Base-by-base conservation (phyloP, 2,329 filamentous ascomycete genomes). In the Trichoderma cornu-damae region DNA sequence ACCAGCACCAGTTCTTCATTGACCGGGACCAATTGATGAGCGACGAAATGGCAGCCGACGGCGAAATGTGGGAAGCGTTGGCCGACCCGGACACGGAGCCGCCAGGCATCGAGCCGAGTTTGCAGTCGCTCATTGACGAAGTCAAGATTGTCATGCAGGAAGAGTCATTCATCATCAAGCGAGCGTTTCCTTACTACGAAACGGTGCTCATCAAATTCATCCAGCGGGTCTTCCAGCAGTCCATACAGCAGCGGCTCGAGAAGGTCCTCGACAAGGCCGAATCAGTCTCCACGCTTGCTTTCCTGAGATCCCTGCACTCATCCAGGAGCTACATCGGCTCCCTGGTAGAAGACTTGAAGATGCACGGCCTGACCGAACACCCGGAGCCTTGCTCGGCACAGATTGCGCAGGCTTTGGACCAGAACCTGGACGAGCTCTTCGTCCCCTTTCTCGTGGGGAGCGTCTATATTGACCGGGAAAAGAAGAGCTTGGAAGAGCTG, bases 1-100 rank as follows among this genome's bases (percentile, higher is more conserved):
- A 99, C 69, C 94, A 99, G 71, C 95, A 99, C 73, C 91, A 96
- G 68, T 99, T 99, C 79, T 99, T 99, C 75, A 96, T 99, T 68
- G 94, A 97, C 69, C 82, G 92, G 24, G 94, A 91, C 64, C 93
- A 97, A 70, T 78, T 99, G 58, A 87, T 96, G 49, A 88, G 87
- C 0, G 92, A 96, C 66, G 92, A 96, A 69, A 84, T 96, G 14
- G 81, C 81, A 2, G 81, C 83, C 11, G 89, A 94, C 65, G 81
- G 80, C 58, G 83, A 90, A 61, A 87, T 85, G 2, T 96, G 93
- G 92, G 93, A 97, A 58, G 86, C 87, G 64, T 79, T 99, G 52
- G 93, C 95, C 46, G 94, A 99, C 68, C 95, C 95, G 0, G 94
- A 99, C 73, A 85, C 89, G 0, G 92, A 96, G 49, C 89, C 92